Percentiles rank a stretch among this genome's conserved stretches.
Conservation (phyloP, 1,284 basidiomycete genomes). For the Kwoniella shivajii region DNA sequence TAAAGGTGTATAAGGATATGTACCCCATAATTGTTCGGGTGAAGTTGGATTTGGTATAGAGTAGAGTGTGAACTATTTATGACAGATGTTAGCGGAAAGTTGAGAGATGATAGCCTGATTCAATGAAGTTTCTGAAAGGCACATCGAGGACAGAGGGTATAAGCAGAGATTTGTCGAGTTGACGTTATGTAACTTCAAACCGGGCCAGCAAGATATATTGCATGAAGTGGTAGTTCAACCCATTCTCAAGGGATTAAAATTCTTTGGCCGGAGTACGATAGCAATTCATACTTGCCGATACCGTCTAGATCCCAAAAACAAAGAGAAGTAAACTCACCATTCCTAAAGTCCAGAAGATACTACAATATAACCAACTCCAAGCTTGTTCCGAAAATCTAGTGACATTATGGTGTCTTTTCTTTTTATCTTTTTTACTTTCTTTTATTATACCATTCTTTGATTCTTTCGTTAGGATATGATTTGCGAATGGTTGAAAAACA, state of each 20-base stretch:
- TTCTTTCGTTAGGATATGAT: constrained; percentile 62
- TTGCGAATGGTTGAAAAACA: constrained; percentile 75
- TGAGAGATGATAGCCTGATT: not conserved
- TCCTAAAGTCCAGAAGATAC: constrained; percentile 73
- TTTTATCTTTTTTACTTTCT: constrained; percentile 35
- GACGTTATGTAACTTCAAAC: too few relatives aligned
- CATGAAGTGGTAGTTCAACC: too few relatives aligned
- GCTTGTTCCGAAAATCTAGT: constrained; percentile 92
- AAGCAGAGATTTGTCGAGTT: too few relatives aligned
- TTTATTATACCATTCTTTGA: not conserved
- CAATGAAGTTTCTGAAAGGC: too few relatives aligned
- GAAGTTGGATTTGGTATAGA: constrained; percentile 72
- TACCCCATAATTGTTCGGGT: constrained; percentile 72
- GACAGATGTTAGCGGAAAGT: not conserved
- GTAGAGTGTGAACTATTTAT: constrained; percentile 75
- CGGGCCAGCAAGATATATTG: too few relatives aligned
- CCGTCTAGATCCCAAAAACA: too few relatives aligned
- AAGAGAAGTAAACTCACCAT: constrained; percentile 67
- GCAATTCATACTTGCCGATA: not conserved
- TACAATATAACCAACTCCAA: constrained; percentile 83
- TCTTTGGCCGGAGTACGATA: not conserved
- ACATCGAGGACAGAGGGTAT: too few relatives aligned
- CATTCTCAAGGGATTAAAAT: too few relatives aligned
- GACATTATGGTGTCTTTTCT: constrained; percentile 64
- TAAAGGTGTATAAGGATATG: constrained; percentile 79